Conservation (phyloP, 768 basidiomycete species). For the Tricholoma saponaceum region DNA sequence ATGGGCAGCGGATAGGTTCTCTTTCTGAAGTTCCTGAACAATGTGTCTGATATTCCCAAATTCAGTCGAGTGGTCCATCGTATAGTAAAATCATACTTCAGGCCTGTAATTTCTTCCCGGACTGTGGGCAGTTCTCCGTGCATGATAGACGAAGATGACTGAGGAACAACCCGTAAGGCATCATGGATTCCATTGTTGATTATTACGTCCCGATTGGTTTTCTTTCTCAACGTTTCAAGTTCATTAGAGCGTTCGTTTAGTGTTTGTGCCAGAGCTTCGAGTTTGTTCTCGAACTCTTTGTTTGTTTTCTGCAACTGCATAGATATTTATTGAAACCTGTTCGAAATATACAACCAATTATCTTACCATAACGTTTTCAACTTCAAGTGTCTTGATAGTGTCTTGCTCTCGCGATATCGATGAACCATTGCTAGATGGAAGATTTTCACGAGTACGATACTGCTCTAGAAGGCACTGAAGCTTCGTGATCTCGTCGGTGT, state of each 20-base stretch:
- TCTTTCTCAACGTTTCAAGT: conserved; percentile 56
- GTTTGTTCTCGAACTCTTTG: conserved; percentile 22
- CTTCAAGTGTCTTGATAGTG: conserved; percentile 10
- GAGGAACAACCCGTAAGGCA: conserved; percentile 10
- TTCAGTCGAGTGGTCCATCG: not conserved
- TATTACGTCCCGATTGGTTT: conserved; percentile 51
- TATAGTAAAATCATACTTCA: conserved; percentile 53
- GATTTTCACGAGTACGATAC: conserved; percentile 18
- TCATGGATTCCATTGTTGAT: conserved; percentile 38
- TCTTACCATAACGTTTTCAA: conserved; percentile 20
- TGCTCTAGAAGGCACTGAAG: conserved; percentile 48
- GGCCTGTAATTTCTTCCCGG: conserved; percentile 72
- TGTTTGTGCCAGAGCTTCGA: conserved; percentile 24
- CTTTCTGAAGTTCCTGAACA: conserved; percentile 83
- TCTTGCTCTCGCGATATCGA: conserved; percentile 11
- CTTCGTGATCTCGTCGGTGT: conserved; percentile 50
- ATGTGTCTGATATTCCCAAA: conserved; percentile 56
- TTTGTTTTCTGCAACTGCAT: conserved; percentile 24
- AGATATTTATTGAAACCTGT: not conserved
- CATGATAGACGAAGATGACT: conserved; percentile 18
- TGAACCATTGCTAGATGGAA: not conserved
- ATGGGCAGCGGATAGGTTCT: conserved; percentile 59
- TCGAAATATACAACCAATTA: not conserved
- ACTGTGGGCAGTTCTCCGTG: conserved; percentile 23
- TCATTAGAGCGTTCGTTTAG: conserved; percentile 39